Base-by-base conservation (phyloP, 305 asterid species). In the Ajuga reptans region DNA sequence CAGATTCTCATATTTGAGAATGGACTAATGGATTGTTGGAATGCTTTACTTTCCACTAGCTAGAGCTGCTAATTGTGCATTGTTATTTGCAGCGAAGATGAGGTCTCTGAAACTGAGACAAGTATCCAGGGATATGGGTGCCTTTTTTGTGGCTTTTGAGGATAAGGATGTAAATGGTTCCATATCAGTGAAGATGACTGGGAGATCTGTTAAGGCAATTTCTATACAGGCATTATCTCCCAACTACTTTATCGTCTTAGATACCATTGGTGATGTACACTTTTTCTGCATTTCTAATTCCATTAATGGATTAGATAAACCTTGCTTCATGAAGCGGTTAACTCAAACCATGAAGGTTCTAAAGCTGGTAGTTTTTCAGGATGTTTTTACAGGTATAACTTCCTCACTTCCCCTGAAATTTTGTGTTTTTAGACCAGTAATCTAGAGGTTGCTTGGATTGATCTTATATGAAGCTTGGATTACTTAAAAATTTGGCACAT, bases 71-170 rank as follows among this genome's bases (percentile, higher is more conserved):
- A 81, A 88, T 84, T 83, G 81, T 89, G 87, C 82, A 43, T 82
- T 87, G 69, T 83, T 54, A 83, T 84, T 84, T 77, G 88, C 90
- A 91, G 98, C 70, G 57, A 91, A 86, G 93, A 80, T 66, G 86
- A 91, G 81, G 83, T 74, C 86, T 69, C 64, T 77, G 71, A 89
- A 80, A 81, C 67, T 89, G 75, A 82, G 79, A 81, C 98, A 89
- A 79, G 89, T 84, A 72, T 76, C 94, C 36, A 80, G 66, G 80
- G 87, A 84, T 21, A 64, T 54, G 52, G 81, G 88, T 77, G 80
- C 84, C 41, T 79, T 80, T 77, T 87, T 81, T 68, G 78, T 85
- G 77, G 84, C 90, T 43, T 85, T 91, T 36, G 79, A 80, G 64
- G 77, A 73, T 41, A 75, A 74, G 78, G 84, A 81, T 75, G 74